These are phyloP conservation scores for Karstenula rhodostoma DNA, from an alignment of 2,329 filamentous ascomycete species.

Conservation along the genomic window DNA sequence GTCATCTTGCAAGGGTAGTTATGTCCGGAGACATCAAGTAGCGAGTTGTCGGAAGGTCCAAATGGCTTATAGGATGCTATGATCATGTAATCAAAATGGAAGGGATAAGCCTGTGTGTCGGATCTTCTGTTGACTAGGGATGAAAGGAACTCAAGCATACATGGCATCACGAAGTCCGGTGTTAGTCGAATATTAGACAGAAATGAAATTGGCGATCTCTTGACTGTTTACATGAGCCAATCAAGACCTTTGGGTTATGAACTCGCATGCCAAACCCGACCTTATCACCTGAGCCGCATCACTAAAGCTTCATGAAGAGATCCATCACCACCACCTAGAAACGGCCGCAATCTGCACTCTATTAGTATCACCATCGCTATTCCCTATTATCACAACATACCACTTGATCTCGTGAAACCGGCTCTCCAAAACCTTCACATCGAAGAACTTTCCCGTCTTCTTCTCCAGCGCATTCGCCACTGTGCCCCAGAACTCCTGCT, in stretches of 20 bases:
- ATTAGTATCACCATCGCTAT: neutral
- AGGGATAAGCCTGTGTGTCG: neutral
- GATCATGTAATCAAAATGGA: no score
- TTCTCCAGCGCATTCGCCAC: constrained; percentile 46
- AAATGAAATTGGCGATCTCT: neutral
- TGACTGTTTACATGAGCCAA: neutral
- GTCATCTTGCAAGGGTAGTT: no score
- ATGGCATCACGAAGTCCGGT: neutral
- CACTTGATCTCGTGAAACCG: constrained; percentile 26
- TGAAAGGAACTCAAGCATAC: neutral
- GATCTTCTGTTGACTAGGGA: neutral
- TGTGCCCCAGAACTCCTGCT: constrained; percentile 41
- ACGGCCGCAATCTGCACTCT: neutral
- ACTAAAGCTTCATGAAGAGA: neutral
- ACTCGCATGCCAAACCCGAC: neutral
- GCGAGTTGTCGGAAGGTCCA: no score
- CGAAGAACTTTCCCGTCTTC: constrained; percentile 31
- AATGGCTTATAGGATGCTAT: no score
- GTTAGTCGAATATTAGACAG: neutral
- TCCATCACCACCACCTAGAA: neutral
- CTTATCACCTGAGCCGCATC: neutral
- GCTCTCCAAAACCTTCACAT: constrained; percentile 27
- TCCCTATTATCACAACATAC: neutral
- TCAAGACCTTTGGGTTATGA: neutral
- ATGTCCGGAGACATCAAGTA: no score